phyloP scores from a whole-genome alignment of 768 basidiomycete species.

The Obba rivulosa region DNA sequence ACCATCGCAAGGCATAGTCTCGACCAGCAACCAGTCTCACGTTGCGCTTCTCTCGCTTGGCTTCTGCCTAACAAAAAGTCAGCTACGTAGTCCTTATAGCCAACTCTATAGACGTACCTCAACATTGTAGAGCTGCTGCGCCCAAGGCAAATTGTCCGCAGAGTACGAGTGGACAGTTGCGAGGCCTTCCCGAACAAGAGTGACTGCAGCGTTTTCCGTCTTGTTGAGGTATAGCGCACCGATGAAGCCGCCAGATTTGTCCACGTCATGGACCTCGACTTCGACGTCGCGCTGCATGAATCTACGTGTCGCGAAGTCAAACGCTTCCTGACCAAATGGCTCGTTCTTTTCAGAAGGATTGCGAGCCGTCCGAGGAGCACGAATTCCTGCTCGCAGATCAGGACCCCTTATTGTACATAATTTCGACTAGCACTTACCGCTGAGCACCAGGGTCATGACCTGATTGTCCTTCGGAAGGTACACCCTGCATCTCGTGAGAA shows the following conservation, averaged over 20 bases:
- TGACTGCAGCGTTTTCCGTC: conserved; percentile 78
- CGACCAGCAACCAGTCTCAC: conserved; percentile 37
- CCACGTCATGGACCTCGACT: conserved; percentile 82
- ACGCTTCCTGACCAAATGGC: conserved; percentile 80
- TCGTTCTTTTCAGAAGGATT: conserved; percentile 80
- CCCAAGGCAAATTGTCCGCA: conserved; percentile 77
- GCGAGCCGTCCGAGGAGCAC: conserved; percentile 83
- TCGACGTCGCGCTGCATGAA: conserved; percentile 97
- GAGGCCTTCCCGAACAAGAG: conserved; percentile 81
- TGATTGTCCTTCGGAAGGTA: conserved; percentile 89
- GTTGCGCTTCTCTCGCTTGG: conserved; percentile 73
- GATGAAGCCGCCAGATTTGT: conserved; percentile 96
- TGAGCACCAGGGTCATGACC: conserved; percentile 86
- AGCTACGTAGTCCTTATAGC: not conserved
- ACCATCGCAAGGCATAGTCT: not conserved
- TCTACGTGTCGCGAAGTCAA: conserved; percentile 69
- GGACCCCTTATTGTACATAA: not conserved
- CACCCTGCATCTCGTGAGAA: conserved; percentile 44
- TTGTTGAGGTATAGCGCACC: conserved; percentile 83
- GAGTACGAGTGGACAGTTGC: conserved; percentile 87
- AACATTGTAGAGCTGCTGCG: conserved; percentile 73
- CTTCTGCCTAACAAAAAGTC: conserved; percentile 50
- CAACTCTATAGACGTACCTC: conserved; percentile 47
- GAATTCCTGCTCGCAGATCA: conserved; percentile 56
- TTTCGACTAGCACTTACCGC: conserved; percentile 45